Conservation (phyloP, 2,329 filamentous ascomycete species). For the Phialophora expanda region DNA sequence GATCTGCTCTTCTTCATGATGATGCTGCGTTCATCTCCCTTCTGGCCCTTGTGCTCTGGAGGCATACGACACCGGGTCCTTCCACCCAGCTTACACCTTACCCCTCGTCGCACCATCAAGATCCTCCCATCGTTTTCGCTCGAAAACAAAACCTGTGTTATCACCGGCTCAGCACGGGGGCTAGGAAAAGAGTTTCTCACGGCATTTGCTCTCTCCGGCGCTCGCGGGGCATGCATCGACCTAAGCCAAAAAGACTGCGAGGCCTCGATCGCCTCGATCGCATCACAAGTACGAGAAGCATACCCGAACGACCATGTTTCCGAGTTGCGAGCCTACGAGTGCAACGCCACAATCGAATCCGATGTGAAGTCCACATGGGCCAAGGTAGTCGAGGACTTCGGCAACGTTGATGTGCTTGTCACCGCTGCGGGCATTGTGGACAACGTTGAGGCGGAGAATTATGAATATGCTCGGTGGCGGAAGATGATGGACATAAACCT, state of each 20-base stretch:
- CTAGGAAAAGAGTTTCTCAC: conserved; percentile 44
- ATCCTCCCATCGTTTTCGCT: conserved; percentile 39
- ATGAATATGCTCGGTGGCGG: conserved; percentile 44
- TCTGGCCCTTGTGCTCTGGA: not conserved
- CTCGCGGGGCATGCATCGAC: conserved; percentile 45
- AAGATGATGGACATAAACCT: conserved; percentile 48
- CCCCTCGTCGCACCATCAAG: conserved; percentile 17
- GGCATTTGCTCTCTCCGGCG: conserved; percentile 42
- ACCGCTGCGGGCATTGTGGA: conserved; percentile 50
- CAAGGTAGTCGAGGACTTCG: conserved; percentile 44
- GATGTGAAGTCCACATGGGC: conserved; percentile 46
- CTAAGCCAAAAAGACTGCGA: conserved; percentile 40
- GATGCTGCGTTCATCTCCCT: not conserved
- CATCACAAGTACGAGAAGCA: conserved; percentile 38
- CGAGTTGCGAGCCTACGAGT: conserved; percentile 47
- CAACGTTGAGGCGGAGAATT: conserved; percentile 45
- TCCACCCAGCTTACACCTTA: not conserved
- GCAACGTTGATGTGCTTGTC: conserved; percentile 49
- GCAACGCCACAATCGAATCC: conserved; percentile 48
- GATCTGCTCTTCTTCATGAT: not conserved
- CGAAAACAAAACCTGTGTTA: conserved; percentile 38
- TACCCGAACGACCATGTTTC: conserved; percentile 37
- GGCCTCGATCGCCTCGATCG: conserved; percentile 43
- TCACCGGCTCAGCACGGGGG: conserved; percentile 40
- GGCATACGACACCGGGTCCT: not conserved